Conservation (phyloP, 2,329 filamentous ascomycete genomes). For the Fusarium nanum region DNA sequence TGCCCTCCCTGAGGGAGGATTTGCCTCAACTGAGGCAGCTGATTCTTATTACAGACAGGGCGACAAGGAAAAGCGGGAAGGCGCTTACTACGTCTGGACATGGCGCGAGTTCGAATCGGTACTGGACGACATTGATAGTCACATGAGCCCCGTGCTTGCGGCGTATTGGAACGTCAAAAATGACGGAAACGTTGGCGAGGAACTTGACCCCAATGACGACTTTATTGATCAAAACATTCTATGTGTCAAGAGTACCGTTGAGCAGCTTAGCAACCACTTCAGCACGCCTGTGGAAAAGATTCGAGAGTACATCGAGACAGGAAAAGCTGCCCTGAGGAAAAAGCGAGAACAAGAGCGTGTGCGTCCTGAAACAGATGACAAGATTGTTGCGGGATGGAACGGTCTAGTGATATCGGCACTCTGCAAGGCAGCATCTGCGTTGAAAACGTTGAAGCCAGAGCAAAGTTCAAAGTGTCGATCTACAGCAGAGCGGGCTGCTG, state of each 20-base stretch:
- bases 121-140: slow-evolving; percentile 61
- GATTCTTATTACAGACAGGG: slow-evolving; percentile 81
- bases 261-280: slow-evolving; percentile 79
- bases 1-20: slow-evolving; percentile 75
- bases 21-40: slow-evolving; percentile 89
- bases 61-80: slow-evolving; percentile 86
- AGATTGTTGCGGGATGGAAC: slow-evolving; percentile 89
- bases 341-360: slow-evolving; percentile 80
- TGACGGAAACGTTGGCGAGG: slow-evolving; percentile 85
- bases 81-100: slow-evolving; percentile 96
- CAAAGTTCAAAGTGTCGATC: slow-evolving; percentile 70
- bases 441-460: slow-evolving; percentile 69
- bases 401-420: slow-evolving; percentile 87
- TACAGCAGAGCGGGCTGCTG: slow-evolving; percentile 74
- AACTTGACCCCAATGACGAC: slow-evolving; percentile 90
- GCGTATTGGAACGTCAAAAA: slow-evolving; percentile 86
- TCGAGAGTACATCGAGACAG: slow-evolving; percentile 72
- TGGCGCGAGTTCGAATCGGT: slow-evolving; percentile 84
- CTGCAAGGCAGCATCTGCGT: slow-evolving; percentile 76
- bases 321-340: slow-evolving; percentile 74
- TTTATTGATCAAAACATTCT: slow-evolving; percentile 95
- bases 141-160: slow-evolving; percentile 79
- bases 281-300: slow-evolving; percentile 77
- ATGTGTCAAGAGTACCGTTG: slow-evolving; percentile 73
- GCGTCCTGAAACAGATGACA: slow-evolving; percentile 84